Percentiles rank a stretch among this genome's conserved stretches.
Conservation (phyloP, 1,284 basidiomycete genomes). For the Tilletiopsis washingtonensis region DNA sequence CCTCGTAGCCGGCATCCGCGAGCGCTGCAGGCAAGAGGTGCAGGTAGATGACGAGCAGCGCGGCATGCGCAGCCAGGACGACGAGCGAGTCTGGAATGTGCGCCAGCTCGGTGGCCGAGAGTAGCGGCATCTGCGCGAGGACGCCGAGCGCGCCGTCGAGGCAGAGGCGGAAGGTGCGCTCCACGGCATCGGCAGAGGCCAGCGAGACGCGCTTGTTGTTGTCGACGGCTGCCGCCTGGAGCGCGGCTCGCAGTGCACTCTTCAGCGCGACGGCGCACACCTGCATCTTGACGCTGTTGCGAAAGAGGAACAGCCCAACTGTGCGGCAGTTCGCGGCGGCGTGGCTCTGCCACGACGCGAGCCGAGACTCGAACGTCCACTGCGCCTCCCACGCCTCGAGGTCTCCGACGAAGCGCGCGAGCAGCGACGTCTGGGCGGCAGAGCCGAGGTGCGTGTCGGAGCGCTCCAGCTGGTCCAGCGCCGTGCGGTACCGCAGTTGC, state of each 20-base stretch:
- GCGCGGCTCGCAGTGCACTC: conserved; percentile 10
- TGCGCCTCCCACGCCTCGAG: not conserved
- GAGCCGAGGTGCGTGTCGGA: too few relatives aligned
- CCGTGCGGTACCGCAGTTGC: conserved; percentile 26
- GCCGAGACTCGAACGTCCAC: too few relatives aligned
- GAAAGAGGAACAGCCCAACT: too few relatives aligned
- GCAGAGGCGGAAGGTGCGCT: conserved; percentile 23
- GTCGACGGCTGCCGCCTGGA: not conserved
- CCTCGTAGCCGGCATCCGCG: too few relatives aligned
- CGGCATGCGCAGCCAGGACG: conserved; percentile 24
- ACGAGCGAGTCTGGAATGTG: conserved; percentile 29
- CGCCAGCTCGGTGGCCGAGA: conserved; percentile 13
- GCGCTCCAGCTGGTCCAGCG: too few relatives aligned
- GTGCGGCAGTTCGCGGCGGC: too few relatives aligned
- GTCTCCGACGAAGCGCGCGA: conserved; percentile 17
- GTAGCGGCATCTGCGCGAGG: conserved; percentile 15
- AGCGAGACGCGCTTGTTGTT: not conserved
- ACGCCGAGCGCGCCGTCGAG: conserved; percentile 22
- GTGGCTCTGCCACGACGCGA: too few relatives aligned
- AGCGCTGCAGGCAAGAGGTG: not conserved
- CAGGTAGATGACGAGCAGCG: conserved; percentile 23
- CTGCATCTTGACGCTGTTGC: conserved; percentile 24
- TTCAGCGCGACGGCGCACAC: conserved; percentile 23
- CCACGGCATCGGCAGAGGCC: conserved; percentile 18
- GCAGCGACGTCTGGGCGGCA: too few relatives aligned